These are phyloP conservation scores for Akanthomyces lecanii DNA, from an alignment of 2,329 filamentous ascomycete genomes.

Conservation along the genomic window DNA sequence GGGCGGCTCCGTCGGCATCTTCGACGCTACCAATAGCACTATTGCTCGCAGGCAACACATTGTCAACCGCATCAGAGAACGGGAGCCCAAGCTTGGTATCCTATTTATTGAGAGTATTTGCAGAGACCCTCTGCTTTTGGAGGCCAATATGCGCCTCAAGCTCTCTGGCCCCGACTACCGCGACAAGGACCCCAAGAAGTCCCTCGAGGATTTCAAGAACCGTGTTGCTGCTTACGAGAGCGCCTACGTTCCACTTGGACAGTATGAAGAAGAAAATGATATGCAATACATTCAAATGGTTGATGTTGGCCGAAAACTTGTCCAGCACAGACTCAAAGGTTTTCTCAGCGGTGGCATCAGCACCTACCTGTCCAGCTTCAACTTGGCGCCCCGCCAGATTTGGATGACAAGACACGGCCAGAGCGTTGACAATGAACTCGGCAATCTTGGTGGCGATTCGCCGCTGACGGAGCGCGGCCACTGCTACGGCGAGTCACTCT, in stretches of 20 bases:
- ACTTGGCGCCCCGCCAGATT: constrained; percentile 89
- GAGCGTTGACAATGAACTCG: constrained; percentile 78
- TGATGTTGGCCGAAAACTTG: constrained; percentile 90
- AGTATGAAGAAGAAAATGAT: constrained; percentile 84
- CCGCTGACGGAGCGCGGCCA: constrained; percentile 75
- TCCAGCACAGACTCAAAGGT: constrained; percentile 84
- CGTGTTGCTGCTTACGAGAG: constrained; percentile 91
- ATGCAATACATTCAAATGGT: constrained; percentile 98
- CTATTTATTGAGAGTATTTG: constrained; percentile 95
- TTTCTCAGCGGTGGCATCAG: constrained; percentile 91
- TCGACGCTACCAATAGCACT: constrained; percentile 97
- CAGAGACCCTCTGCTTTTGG: constrained; percentile 75
- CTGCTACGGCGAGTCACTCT: constrained; percentile 72
- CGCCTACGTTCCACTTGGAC: constrained; percentile 84
- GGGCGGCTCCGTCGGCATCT: constrained; percentile 86
- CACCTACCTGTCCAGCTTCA: constrained; percentile 95
- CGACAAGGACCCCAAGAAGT: constrained; percentile 82
- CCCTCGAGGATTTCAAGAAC: constrained; percentile 86
- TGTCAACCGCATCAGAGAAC: constrained; percentile 74
- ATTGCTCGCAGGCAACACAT: constrained; percentile 77
- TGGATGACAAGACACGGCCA: constrained; percentile 97
- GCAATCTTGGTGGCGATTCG: constrained; percentile 89
- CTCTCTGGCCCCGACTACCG: constrained; percentile 94
- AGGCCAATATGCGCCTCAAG: constrained; percentile 96
- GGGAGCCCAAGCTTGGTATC: constrained; percentile 84